Base-by-base conservation (phyloP, 1,284 basidiomycete species). In the Tilletia caries region DNA sequence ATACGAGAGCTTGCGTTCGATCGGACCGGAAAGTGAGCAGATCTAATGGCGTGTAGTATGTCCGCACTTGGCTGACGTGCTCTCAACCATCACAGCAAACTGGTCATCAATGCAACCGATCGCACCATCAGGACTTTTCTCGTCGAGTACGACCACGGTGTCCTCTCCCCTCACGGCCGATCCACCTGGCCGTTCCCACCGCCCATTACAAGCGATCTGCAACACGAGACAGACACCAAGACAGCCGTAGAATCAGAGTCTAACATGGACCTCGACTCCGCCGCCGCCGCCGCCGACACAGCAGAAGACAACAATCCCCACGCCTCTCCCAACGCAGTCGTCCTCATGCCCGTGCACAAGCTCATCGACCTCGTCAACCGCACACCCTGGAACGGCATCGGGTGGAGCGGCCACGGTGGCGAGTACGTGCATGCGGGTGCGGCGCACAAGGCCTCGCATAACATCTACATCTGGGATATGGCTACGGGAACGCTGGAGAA, bases 401-500 rank as follows among this genome's bases (percentile, higher is more conserved):
- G 86, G 2, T 88, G 88, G 77, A 86, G 85, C 18, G 85, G 85
- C 0, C 92, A 96, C 76, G 32, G 58, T 8, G 92, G 92, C 12
- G 95, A 98, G 82, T 98, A 94, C 89, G 88, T 98, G 8, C 91
- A 94, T 72, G 94, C 65, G 32, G 92, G 94, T n/a, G 92, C 95
- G 0, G 92, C 92, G 1, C 92, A 96, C 82, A 91, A 93, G 66
- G 91, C 92, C 1, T 88, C 90, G 0, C 96, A 98, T 84, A 95
- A 96, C 79, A 92, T 99, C 48, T 98, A 96, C 82, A 90, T 99
- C 37, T 99, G 95, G 95, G 95, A 98, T 84, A 88, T 94, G 20
- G 89, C 92, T 69, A 91, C 92, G 65, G 95, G 95, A 0, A 90
- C 90, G 64, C 89, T 98, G 72, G 89, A 91, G 4, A 94, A 90